A percentile compares a stretch with the other conserved stretches of the same genome.
Evolutionary conservation across 2,329 filamentous ascomycete species (phyloP).

Genomic region (Alternaria triticina): DNA sequence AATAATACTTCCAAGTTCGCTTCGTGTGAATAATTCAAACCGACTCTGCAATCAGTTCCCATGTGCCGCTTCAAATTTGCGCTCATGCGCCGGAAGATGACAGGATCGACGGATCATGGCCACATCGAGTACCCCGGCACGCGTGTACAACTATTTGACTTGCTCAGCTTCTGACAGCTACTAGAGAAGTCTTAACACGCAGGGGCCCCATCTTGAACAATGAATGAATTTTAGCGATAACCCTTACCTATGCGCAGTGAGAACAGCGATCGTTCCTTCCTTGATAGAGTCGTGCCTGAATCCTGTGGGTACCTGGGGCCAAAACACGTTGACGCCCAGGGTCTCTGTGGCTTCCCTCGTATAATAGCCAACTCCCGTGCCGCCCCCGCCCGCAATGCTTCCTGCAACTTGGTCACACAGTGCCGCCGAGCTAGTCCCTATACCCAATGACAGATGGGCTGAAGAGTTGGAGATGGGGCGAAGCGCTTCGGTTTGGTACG

Average conservation of each 20-base stretch:
- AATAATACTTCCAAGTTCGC: neutral
- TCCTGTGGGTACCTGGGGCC: neutral
- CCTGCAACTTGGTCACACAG: neutral
- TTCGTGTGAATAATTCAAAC: neutral
- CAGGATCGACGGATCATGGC: neutral
- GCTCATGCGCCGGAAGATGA: neutral
- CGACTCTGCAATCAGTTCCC: neutral
- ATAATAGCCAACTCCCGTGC: neutral
- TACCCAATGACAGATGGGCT: neutral
- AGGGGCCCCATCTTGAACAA: neutral
- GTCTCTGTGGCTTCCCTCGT: neutral
- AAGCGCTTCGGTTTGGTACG: neutral
- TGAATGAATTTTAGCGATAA: neutral
- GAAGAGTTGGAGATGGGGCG: neutral
- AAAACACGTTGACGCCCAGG: neutral
- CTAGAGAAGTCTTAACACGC: neutral
- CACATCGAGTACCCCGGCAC: neutral
- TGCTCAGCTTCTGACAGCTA: neutral
- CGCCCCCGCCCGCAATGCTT: neutral
- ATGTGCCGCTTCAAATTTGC: neutral
- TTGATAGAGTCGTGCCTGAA: neutral
- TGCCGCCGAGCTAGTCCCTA: neutral
- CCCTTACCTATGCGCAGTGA: neutral
- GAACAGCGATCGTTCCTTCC: neutral
- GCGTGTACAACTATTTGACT: neutral